Evolutionary conservation across 2,329 filamentous ascomycete species (phyloP).

Genomic region (Fonsecaea multimorphosa): DNA sequence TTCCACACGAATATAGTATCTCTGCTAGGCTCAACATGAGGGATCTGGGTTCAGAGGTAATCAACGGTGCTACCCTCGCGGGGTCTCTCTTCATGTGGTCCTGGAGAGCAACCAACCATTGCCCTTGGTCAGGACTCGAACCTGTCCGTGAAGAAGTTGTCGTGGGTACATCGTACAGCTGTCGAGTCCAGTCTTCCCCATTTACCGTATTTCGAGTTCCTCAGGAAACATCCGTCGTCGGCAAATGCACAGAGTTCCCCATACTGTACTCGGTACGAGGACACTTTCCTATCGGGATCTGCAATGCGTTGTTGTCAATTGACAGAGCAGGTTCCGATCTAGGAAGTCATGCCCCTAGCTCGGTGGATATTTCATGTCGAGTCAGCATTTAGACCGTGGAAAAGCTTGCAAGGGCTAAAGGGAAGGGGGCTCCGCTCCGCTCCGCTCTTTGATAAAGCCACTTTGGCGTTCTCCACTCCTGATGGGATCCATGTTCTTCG

Average conservation of each 20-base stretch:
- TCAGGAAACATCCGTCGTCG: too few species aligned
- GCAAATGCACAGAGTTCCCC: neutral
- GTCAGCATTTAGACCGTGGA: neutral
- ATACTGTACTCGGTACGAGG: neutral
- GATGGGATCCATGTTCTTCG: neutral
- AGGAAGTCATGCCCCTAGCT: neutral
- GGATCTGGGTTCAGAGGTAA: too few species aligned
- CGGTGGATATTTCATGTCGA: neutral
- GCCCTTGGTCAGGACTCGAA: too few species aligned
- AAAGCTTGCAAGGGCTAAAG: neutral
- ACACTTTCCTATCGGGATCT: neutral
- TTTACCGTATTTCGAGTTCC: too few species aligned
- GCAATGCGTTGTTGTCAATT: neutral
- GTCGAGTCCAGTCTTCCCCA: too few species aligned
- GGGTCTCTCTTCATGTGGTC: too few species aligned
- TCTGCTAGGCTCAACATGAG: too few species aligned
- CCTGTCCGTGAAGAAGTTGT: too few species aligned
- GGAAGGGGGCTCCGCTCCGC: neutral
- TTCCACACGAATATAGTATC: too few species aligned
- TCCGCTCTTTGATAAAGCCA: neutral
- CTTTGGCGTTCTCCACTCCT: neutral
- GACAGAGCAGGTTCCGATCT: neutral
- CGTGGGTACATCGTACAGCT: too few species aligned
- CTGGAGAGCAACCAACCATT: too few species aligned
- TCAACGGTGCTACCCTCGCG: too few species aligned